Base-by-base conservation (phyloP, 192 early-diverging fungal species). In the Piromyces sp. region DNA sequence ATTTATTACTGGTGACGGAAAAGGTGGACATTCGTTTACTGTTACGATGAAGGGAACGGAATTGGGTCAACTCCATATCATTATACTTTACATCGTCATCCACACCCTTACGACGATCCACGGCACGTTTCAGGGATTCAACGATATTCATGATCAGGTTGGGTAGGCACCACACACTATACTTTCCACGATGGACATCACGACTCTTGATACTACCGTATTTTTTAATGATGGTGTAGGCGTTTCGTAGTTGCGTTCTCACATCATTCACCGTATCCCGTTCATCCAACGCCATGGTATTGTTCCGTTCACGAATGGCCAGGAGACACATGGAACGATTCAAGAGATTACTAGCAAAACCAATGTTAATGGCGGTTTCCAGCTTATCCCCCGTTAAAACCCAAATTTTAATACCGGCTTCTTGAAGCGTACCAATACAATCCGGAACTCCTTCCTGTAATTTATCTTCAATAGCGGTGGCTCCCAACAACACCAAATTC, bases 381-480 rank as follows among this genome's bases (percentile, higher is more conserved):
- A 82, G n/a, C 26, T 82, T 82, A 79, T 82, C 81, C 5, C 81
- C 81, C 17, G 82, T 82, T 80, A 82, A 80, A 11, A 82, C 82
- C 82, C 82, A 82, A 30, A 82, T 11, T 36, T 82, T 82, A 30
- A 82, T 82, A 7, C 82, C 82, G 11, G 82, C 82, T 3, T 30
- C 30, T 36, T 30, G 80, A 19, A 82, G 29, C 5, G n/a, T 31
- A 22, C 82, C 13, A 80, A 82, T 82, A 30, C 42, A 79, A 13
- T 82, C 82, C 0, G 82, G 82, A 19, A 82, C 82, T n/a, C 30
- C 79, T 81, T 82, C 82, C 30, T 82, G 82, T 28, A 82, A 30
- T 29, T 80, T 30, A 82, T 82, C 82, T 80, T 82, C 82, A 19
- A 82, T 82, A n/a, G 82, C 82, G 0, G 82, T 82, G 12, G 80